Conservation (phyloP, 345 rosid genomes). For the Lenwebbia sp. region DNA sequence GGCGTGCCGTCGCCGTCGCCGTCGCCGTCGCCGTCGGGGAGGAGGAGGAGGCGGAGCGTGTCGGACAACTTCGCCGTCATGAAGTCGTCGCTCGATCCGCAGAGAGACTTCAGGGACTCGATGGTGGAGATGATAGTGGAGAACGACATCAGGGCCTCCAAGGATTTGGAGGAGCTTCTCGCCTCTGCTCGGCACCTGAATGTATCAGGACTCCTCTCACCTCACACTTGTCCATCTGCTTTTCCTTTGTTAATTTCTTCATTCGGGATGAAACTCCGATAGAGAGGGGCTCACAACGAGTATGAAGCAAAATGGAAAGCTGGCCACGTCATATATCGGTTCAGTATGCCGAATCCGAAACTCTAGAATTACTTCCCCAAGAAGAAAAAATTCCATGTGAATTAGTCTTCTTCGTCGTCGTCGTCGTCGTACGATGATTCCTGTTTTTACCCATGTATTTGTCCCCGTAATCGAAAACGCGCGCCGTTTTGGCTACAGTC, state of each 20-base stretch:
- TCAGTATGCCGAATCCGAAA: not conserved
- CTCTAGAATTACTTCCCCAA: not conserved
- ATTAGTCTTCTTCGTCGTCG: not conserved
- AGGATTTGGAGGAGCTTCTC: slow-evolving; percentile 16
- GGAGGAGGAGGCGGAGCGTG: slow-evolving; percentile 10
- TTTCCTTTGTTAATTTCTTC: no score
- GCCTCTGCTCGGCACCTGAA: no score
- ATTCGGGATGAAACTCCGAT: no score
- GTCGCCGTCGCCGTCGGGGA: slow-evolving; percentile 1
- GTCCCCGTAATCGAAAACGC: not conserved
- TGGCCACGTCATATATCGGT: not conserved
- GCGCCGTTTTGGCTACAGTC: no score
- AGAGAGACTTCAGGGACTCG: slow-evolving; percentile 80
- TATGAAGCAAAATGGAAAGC: not conserved
- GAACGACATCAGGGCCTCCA: slow-evolving; percentile 59
- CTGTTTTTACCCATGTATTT: not conserved
- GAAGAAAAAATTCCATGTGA: not conserved
- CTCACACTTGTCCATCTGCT: no score
- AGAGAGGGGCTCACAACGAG: no score
- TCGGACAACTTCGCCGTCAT: slow-evolving; percentile 64
- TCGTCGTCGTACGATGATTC: not conserved
- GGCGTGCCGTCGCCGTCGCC: not conserved
- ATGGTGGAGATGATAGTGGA: slow-evolving; percentile 97
- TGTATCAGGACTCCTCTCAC: no score
- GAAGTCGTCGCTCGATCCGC: slow-evolving; percentile 77